Base-by-base conservation (phyloP, 345 rosid species). In the Turritis glabra region DNA sequence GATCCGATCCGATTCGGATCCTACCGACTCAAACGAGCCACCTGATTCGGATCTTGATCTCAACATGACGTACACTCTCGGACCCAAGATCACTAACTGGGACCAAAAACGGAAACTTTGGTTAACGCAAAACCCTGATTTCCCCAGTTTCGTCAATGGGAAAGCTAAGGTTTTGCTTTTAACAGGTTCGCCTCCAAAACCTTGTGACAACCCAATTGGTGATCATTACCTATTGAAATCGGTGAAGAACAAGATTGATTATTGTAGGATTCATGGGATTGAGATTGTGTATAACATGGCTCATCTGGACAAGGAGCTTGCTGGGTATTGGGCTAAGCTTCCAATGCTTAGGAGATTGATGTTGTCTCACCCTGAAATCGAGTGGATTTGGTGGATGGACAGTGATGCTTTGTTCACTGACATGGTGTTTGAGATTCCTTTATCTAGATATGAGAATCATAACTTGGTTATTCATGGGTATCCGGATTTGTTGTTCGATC, bases 341-440 rank as follows among this genome's bases (percentile, higher is more conserved):
- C 97, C 98, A 1, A 84, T 94, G 96, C 69, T 94, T 44, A 80
- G 98, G 87, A 85, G 84, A 67, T 62, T 93, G 80, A 89, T 93
- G 97, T 19, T 93, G 81, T 93, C 97, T 18, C 96, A 91, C 50
- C 98, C 97, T 8, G 96, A 93, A 47, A 81, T 93, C 0, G 97
- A 93, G 69, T 93, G 98, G 97, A 88, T 93, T 76, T 89, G 97
- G 96, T 93, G 98, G 98, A 91, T 93, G 97, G 98, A 93, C 25
- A 93, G 98, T 84, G 98, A 93, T 81, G 98, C 98, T 3, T 68
- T 93, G 86, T 94, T 94, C 52, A 91, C 97, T 6, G 96, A 94
- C 62, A 91, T 94, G 93, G 95, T 91, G 66, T 94, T 94, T 64
- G 88, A 94, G 88, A 81, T 91, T 72, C 96, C 97, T 0, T 46